Evolutionary conservation across 169 alveolate species (phyloP).

Genomic region (Plasmodium coatneyi): DNA sequence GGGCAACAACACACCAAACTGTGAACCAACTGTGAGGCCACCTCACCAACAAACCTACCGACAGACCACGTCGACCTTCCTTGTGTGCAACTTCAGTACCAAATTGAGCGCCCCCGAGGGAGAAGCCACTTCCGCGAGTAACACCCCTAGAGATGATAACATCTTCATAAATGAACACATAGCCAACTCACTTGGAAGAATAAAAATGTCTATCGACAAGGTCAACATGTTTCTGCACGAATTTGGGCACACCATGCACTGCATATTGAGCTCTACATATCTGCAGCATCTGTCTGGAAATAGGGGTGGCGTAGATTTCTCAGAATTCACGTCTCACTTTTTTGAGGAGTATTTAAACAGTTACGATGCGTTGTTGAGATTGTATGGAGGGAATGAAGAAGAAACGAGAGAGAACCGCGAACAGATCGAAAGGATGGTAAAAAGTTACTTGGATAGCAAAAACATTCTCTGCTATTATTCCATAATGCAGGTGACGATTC

Average conservation of each 20-base stretch:
- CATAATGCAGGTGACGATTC: slow-evolving; percentile 49
- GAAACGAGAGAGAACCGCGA: background rate
- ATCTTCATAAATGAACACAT: background rate
- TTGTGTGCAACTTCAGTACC: slow-evolving; percentile 78
- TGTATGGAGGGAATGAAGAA: slow-evolving; percentile 4
- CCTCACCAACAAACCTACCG: slow-evolving; percentile 9
- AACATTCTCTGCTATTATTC: slow-evolving; percentile 65
- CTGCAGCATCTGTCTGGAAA: slow-evolving; percentile 86
- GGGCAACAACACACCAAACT: background rate
- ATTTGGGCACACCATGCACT: slow-evolving; percentile 86
- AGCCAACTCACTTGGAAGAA: slow-evolving; percentile 4
- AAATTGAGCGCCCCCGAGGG: slow-evolving; percentile 8
- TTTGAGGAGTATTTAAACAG: slow-evolving; percentile 78
- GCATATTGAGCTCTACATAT: slow-evolving; percentile 81
- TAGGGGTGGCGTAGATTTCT: slow-evolving; percentile 86
- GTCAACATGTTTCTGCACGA: slow-evolving; percentile 83
- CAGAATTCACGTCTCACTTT: slow-evolving; percentile 86
- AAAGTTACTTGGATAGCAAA: slow-evolving; percentile 24
- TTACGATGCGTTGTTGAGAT: slow-evolving; percentile 22
- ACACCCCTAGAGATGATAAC: background rate
- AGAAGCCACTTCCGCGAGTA: background rate
- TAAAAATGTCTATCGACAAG: slow-evolving; percentile 70
- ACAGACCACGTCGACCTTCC: slow-evolving; percentile 82
- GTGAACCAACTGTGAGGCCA: background rate
- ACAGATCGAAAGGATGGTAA: background rate